A percentile compares a stretch with the other conserved stretches of the same genome.
phyloP scores from a whole-genome alignment of 805 yeast genomes.

The Komagataella pastoris region DNA sequence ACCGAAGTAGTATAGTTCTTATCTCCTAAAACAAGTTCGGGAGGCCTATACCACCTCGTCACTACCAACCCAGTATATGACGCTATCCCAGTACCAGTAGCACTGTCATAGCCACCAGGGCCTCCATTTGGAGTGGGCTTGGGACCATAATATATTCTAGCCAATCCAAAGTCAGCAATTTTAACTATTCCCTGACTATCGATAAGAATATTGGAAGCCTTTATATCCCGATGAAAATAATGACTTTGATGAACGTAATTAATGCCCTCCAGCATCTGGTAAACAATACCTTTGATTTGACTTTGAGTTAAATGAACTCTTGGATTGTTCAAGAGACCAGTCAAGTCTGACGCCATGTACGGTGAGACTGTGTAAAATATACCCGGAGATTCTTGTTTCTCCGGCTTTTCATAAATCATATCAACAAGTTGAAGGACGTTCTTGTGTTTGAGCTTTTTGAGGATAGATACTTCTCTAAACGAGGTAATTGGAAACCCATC shows the following conservation, averaged over 20 bases:
- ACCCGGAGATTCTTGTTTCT: conserved; percentile 11
- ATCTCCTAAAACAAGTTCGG: conserved; percentile 82
- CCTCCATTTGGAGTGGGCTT: conserved; percentile 9
- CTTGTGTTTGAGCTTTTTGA: conserved; percentile 54
- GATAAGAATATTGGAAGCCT: conserved; percentile 87
- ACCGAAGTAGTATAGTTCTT: conserved; percentile 83
- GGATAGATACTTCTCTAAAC: conserved; percentile 75
- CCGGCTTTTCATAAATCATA: conserved; percentile 39
- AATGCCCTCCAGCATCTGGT: conserved; percentile 68
- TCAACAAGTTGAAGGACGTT: conserved; percentile 72
- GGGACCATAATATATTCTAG: conserved; percentile 41
- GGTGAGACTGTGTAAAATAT: conserved; percentile 80
- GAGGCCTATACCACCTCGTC: conserved; percentile 96
- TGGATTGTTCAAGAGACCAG: conserved; percentile 81
- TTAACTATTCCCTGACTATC: conserved; percentile 68
- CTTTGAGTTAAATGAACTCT: conserved; percentile 41
- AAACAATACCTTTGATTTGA: conserved; percentile 74
- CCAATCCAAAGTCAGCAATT: conserved; percentile 93
- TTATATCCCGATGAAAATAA: conserved; percentile 79
- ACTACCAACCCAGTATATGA: conserved; percentile 62
- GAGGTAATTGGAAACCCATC: conserved; percentile 93
- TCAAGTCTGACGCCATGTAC: conserved; percentile 83
- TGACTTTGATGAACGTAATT: conserved; percentile 59
- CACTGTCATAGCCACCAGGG: conserved; percentile 30
- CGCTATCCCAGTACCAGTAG: conserved; percentile 41